phyloP scores from a whole-genome alignment of 495 filamentous ascomycete genomes.

The Penicillium robsamsonii region DNA sequence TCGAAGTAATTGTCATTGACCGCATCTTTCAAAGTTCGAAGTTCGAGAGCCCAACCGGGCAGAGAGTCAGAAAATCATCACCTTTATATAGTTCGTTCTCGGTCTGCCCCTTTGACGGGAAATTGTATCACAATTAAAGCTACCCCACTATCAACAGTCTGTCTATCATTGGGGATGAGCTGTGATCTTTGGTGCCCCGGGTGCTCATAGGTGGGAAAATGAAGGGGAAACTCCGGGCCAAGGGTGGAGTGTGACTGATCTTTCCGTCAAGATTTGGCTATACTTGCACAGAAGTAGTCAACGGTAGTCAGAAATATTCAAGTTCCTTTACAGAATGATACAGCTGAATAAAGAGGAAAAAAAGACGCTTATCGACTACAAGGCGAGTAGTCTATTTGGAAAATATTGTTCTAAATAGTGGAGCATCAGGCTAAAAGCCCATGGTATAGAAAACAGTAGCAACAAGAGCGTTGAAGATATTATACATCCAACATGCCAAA shows the following conservation, averaged over 20 bases:
- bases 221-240: slow-evolving; percentile 3
- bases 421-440: background rate
- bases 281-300: background rate
- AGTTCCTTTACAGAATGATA: background rate
- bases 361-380: background rate
- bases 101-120: background rate
- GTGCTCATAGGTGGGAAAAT: slow-evolving; percentile 22
- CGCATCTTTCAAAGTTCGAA: background rate
- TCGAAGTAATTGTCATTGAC: background rate
- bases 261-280: background rate
- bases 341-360: background rate
- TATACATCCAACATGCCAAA: slow-evolving; percentile 3
- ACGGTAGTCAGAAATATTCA: no score
- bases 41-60: background rate
- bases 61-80: background rate
- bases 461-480: background rate
- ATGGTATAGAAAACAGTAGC: slow-evolving; percentile 2
- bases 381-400: background rate
- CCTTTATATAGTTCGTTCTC: background rate
- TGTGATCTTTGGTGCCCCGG: background rate
- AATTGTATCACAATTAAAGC: background rate
- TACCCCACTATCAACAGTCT: background rate
- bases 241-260: background rate
- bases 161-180: background rate
- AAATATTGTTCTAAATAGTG: background rate